Conservation (phyloP, 202 grass and related monocot species). For the Brachypodium distachyon region DNA sequence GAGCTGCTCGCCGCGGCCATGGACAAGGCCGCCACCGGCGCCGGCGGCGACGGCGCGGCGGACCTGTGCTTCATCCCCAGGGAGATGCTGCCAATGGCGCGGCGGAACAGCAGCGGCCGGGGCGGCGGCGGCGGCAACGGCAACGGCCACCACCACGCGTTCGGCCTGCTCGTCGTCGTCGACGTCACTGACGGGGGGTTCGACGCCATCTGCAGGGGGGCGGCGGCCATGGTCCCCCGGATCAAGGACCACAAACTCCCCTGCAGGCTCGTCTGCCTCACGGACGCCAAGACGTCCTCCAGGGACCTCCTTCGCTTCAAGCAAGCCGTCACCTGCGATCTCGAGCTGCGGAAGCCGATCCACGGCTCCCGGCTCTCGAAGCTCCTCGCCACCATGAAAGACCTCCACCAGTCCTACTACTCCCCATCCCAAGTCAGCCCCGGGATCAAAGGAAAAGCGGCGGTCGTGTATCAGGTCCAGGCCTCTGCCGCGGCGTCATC, state of each 20-base stretch:
- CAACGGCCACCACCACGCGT: neutral
- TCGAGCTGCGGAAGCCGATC: conserved; percentile 57
- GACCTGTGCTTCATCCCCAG: conserved; percentile 30
- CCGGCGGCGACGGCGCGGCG: neutral
- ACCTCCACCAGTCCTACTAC: conserved; percentile 30
- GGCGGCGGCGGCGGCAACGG: neutral
- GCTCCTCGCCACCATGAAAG: conserved; percentile 38
- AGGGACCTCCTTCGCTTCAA: conserved; percentile 16
- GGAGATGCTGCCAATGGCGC: conserved; percentile 21
- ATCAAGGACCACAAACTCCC: conserved; percentile 21
- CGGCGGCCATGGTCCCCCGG: neutral
- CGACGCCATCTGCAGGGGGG: conserved; percentile 1
- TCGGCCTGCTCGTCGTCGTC: conserved; percentile 32
- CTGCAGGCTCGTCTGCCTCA: conserved; percentile 46
- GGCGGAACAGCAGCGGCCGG: conserved; percentile 1
- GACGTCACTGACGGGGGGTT: conserved; percentile 29
- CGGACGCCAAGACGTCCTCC: conserved; percentile 39
- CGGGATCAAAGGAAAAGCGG: too few relatives aligned
- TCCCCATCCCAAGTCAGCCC: neutral
- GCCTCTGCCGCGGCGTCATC: neutral
- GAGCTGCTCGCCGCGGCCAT: conserved; percentile 27
- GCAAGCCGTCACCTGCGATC: conserved; percentile 16
- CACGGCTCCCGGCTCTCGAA: conserved; percentile 55
- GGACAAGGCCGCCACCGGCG: conserved; percentile 15
- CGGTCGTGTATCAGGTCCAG: neutral